Base-by-base conservation (phyloP, 108 stramenopile genomes). In the Cafeteria roenbergensis region DNA sequence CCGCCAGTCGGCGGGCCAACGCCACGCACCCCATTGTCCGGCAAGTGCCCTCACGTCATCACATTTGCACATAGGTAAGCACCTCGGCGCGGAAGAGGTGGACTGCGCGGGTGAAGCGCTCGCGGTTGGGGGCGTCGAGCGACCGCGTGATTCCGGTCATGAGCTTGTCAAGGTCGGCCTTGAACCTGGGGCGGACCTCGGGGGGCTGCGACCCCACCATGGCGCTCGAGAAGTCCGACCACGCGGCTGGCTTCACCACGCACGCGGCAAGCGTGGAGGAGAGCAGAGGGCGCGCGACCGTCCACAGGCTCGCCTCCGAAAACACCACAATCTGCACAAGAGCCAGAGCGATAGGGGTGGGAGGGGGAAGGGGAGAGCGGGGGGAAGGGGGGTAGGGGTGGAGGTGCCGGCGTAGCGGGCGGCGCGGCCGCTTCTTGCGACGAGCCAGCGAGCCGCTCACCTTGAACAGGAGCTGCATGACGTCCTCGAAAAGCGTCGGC, bases 271-370 rank as follows among this genome's bases (percentile, higher is more conserved):
- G 73, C 86, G 94, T 86, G 28, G 94, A 81, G 78, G 86, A 87
- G n/a, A 97, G 84, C 88, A 97, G 90, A 9, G 95, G 95, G 33
- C 92, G 79, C 78, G 93, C 92, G 27, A 97, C 86, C 36, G 95
- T 90, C 93, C 93, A 97, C 68, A 94, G 95, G 71, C 92, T 93
- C 62, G 85, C 87, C 29, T 88, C 81, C 34, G 90, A 92, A 73
- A 94, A 97, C 12, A 94, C 76, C 38, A 97, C 75, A 42, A 91
- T 73, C 64, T 90, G 92, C 81, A 96, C 93, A n/a, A 96, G 78
- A 22, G 95, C 92, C 24, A 84, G 78, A 42, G 90, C 91, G 65
- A 95, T n/a, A 78, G 63, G 87, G 82, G 22, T 86, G 81, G 61
- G 91, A 89, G 50, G 91, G 76, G 68, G n/a, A n/a, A n/a, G n/a